Base-by-base conservation (phyloP, 2,329 filamentous ascomycete genomes). In the Pseudopithomyces maydicus region DNA sequence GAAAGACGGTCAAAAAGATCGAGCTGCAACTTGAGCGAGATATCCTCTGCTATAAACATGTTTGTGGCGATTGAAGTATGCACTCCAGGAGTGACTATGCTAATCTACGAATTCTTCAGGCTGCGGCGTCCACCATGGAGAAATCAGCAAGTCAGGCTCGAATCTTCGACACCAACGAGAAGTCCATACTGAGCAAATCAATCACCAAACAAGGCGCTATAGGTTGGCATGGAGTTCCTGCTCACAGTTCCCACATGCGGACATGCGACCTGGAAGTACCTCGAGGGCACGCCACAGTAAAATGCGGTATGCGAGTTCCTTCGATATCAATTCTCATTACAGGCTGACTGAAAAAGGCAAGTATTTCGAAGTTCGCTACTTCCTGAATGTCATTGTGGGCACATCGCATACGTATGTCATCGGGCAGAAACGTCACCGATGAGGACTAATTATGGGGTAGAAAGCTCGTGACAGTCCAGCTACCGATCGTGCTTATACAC, bases 331-430 rank as follows among this genome's bases (percentile, higher is more conserved):
- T 50, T 7, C 20, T 49, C 3, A 41, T 47, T 12, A 62, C 35
- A 63, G 58, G 65, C n/a, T 35, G 10, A n/a, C 26, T 5, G 55
- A 8, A 38, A 19, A 22, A 76, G 80, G 82, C 19, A 82, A 84
- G 66, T 84, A 80, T 64, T 84, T 85, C 55, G 83, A 84, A 70
- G 81, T 85, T 15, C 78, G 82, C 19, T 84, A 82, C 63, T 84
- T 85, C 55, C 71, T 85, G 20, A 84, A 83, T 55, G 73, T 84
- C 17, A 74, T 79, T 19, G 75, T 80, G n/a, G 73, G 75, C 43
- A 74, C 77, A 22, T 72, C 77, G 14, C 79, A 79, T 61, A 78
- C 76, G 77, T 79, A 36, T 54, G 72, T 70, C 38, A 5, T 11
- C 19, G 32, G 19, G 47, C 23, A 41, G 26, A 3, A 22, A 6